Base-by-base conservation (phyloP, 345 rosid genomes). In the Kandelia obovata region DNA sequence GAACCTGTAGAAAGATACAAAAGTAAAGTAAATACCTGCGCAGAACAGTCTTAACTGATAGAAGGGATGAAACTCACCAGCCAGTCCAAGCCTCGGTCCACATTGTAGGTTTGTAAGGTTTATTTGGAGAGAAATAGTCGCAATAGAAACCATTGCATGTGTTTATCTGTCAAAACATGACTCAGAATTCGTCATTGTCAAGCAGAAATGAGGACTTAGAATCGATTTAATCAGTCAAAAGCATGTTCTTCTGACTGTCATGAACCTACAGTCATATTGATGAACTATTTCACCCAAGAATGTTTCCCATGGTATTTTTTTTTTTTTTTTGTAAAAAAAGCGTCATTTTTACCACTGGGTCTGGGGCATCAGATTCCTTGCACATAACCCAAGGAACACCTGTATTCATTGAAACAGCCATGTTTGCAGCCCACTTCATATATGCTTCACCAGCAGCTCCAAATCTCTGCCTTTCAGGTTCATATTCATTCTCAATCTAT, bases 61-160 rank as follows among this genome's bases (percentile, higher is more conserved):
- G 20, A 5, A 15, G 23, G 4, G 1, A 7, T 7, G 39, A 66
- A 23, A 43, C 47, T 32, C 31, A 77, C 77, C 77, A 72, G 72
- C 76, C 72, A 58, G 69, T 77, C 80, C 80, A 77, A 21, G 80
- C 80, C 62, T 77, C 80, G 5, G 80, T 77, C 80, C 80, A 77
- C 64, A 77, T 52, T 51, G 70, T 64, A 21, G 80, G 80, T 30
- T 77, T 77, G 67, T 72, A 64, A 64, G 80, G 77, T 68, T 77
- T 72, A 9, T 77, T 77, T 0, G 80, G 80, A 52, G 76, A 39
- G 69, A 71, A 71, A 34, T 62, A 63, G 31, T 77, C 80, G 17
- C 80, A 77, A 35, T 77, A 77, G 25, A 77, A 77, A 49, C 76
- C 76, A 35, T 72, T 77, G 65, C 80, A 76, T 31, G 80, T 67